Evolutionary conservation across 2,329 filamentous ascomycete species (phyloP).

Genomic region (Cercospora janseana): DNA sequence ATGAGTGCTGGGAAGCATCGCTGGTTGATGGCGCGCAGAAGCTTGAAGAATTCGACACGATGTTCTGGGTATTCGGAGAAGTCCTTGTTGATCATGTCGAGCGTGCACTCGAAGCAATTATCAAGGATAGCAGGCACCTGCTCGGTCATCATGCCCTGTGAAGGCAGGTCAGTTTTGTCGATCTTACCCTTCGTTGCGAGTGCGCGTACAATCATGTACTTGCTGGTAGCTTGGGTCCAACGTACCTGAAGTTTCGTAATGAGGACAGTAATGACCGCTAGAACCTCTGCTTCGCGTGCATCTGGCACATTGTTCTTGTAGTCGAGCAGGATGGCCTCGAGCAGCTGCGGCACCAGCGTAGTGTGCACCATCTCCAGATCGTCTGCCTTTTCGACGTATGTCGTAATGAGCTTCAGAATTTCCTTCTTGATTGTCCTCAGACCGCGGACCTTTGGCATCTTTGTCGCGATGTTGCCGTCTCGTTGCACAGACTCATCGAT

Average conservation of each 20-base stretch:
- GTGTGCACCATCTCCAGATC: slow-evolving; percentile 88
- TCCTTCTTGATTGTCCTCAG: slow-evolving; percentile 98
- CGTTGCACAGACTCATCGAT: slow-evolving; percentile 89
- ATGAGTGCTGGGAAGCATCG: slow-evolving; percentile 94
- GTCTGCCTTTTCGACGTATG: slow-evolving; percentile 96
- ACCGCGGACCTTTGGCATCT: slow-evolving; percentile 94
- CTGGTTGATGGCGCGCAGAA: slow-evolving; percentile 91
- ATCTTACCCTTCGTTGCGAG: slow-evolving; percentile 23
- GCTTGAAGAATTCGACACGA: slow-evolving; percentile 98
- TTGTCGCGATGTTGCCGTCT: slow-evolving; percentile 89
- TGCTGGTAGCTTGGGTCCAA: slow-evolving; percentile 55
- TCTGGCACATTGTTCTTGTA: slow-evolving; percentile 97
- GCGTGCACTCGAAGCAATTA: slow-evolving; percentile 95
- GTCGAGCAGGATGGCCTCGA: slow-evolving; percentile 90
- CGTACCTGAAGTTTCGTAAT: slow-evolving; percentile 94
- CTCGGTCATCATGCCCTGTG: slow-evolving; percentile 89
- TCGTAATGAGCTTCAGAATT: slow-evolving; percentile 96
- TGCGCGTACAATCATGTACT: slow-evolving; percentile 47
- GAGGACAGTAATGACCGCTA: slow-evolving; percentile 96
- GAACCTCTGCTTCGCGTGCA: slow-evolving; percentile 90
- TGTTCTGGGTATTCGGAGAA: slow-evolving; percentile 99
- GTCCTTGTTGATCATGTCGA: slow-evolving; percentile 99
- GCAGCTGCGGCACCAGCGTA: slow-evolving; percentile 91
- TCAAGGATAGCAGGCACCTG: slow-evolving; percentile 98
- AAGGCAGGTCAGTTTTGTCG: slow-evolving; percentile 31